A percentile compares a stretch with the other conserved stretches of the same genome.
Evolutionary conservation across 148 eudicot species (phyloP).

Genomic region (Polygonum maritimum): DNA sequence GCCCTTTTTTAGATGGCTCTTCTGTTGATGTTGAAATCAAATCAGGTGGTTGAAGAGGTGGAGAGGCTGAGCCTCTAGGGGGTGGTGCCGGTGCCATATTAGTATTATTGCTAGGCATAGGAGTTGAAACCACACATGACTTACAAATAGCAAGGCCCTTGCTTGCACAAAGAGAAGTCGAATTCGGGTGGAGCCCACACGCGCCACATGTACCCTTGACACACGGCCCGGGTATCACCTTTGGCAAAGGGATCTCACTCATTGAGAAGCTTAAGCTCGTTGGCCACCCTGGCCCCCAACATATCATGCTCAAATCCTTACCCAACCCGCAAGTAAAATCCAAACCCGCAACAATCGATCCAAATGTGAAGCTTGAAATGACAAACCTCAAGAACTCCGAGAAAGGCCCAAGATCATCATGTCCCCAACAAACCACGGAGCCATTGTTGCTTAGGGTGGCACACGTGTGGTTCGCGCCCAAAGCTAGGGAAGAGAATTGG

Average conservation of each 20-base stretch:
- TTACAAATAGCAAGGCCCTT: slow-evolving; percentile 27
- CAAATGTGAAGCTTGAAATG: slow-evolving; percentile 25
- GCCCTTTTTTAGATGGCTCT: neutral
- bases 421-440: slow-evolving; percentile 50
- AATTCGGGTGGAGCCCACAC: slow-evolving; percentile 36
- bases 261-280: slow-evolving; percentile 9
- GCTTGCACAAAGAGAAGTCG: slow-evolving; percentile 33
- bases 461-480: slow-evolving; percentile 41
- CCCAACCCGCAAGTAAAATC: slow-evolving; percentile 47
- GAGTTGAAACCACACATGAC: slow-evolving; percentile 23
- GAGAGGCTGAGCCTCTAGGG: slow-evolving; percentile 3
- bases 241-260: slow-evolving; percentile 21
- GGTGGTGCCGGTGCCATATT: neutral
- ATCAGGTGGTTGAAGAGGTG: neutral
- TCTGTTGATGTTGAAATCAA: neutral
- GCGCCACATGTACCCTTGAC: slow-evolving; percentile 24
- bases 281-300: slow-evolving; percentile 58
- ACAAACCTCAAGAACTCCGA: slow-evolving; percentile 10
- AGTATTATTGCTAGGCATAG: neutral
- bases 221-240: slow-evolving; percentile 46
- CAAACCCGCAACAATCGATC: slow-evolving; percentile 31
- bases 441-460: slow-evolving; percentile 29
- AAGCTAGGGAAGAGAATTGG: slow-evolving; percentile 28
- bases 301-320: slow-evolving; percentile 22
- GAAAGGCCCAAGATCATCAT: neutral